Base-by-base conservation (phyloP, 164 flowering plant genomes). In the Liquidambar formosana region DNA sequence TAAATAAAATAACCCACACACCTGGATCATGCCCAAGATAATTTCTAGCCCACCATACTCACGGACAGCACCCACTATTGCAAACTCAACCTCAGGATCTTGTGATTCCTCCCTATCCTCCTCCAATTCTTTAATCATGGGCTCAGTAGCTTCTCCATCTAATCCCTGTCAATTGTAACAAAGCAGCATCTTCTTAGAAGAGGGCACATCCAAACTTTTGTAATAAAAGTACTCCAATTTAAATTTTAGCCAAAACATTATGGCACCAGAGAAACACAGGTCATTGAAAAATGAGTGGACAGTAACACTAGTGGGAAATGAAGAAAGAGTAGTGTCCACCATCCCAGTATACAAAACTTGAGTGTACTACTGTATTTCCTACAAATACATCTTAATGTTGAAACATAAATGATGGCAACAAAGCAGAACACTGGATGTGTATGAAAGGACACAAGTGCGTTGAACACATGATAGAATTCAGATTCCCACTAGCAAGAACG, bases 121-220 rank as follows among this genome's bases (percentile, higher is more conserved):
- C 65, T 96, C 99, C 71, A 96, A 72, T 71, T 92, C 99, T 82
- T 96, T 96, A 69, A 93, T 96, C 99, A 96, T 96, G 45, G 98
- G 99, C 67, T 96, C 99, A 60, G 99, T 96, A 61, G 99, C 99
- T 84, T 96, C 99, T 82, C 99, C 99, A 84, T 96, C 99, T 66
- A 96, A 72, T 21, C 99, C 99, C 99, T 96, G 82, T 57, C 25
- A 82, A 71, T 67, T 23, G 65, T 49, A 46, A 65, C 64, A 26
- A 21, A 63, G 48, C 61, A 15, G 11, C 73, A 52, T 2, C 27
- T 27, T 10, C 18, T 47, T 16, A 11, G n/a, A 51, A n/a, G 46
- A 38, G 53, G n/a, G n/a, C n/a, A 49, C 53, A 49, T 49, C 53
- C n/a, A 49, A 49, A 49, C 16, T 15, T 49, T 49, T 49, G 18